Evolutionary conservation across 2,329 filamentous ascomycete species (phyloP).

Genomic region (Claviceps humidiphila): DNA sequence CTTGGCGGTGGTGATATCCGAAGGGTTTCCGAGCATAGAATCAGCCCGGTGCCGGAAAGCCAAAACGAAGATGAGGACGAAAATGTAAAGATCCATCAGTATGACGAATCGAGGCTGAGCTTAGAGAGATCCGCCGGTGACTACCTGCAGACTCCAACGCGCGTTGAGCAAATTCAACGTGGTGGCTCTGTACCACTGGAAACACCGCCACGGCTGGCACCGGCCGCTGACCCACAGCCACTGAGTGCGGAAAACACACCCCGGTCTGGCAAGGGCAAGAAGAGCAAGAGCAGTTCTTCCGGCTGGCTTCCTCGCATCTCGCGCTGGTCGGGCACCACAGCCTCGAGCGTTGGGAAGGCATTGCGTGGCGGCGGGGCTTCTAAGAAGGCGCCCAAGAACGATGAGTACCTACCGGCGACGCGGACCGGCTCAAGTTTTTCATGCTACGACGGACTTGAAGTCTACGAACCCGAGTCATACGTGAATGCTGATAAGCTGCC

Average conservation of each 20-base stretch:
- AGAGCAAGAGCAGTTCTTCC: constrained; percentile 80
- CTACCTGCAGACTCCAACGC: constrained; percentile 45
- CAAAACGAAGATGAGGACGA: constrained; percentile 72
- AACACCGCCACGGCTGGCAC: constrained; percentile 43
- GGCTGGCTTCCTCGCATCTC: constrained; percentile 83
- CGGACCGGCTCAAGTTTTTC: constrained; percentile 65
- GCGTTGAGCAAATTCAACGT: constrained; percentile 28
- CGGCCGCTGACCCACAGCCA: constrained; percentile 23
- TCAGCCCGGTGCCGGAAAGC: constrained; percentile 78
- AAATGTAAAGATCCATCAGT: constrained; percentile 58
- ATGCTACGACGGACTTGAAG: constrained; percentile 43
- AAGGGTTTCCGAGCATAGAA: constrained; percentile 60
- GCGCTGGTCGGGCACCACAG: constrained; percentile 92
- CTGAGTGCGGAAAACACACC: constrained; percentile 72
- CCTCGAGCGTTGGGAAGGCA: constrained; percentile 71
- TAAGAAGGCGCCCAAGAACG: constrained; percentile 46
- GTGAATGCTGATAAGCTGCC: constrained; percentile 45
- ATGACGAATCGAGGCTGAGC: constrained; percentile 35
- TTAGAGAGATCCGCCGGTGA: constrained; percentile 29
- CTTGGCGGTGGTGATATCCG: constrained; percentile 34
- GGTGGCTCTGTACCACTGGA: constrained; percentile 41
- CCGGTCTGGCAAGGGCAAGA: constrained; percentile 59
- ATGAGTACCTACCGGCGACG: constrained; percentile 46
- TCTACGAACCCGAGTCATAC: constrained; percentile 38
- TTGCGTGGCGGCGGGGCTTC: constrained; percentile 53